A percentile compares a stretch with the other conserved stretches of the same genome.
phyloP scores from a whole-genome alignment of 225 moss, liverwort and hornwort species.

The Neckera pumila region DNA sequence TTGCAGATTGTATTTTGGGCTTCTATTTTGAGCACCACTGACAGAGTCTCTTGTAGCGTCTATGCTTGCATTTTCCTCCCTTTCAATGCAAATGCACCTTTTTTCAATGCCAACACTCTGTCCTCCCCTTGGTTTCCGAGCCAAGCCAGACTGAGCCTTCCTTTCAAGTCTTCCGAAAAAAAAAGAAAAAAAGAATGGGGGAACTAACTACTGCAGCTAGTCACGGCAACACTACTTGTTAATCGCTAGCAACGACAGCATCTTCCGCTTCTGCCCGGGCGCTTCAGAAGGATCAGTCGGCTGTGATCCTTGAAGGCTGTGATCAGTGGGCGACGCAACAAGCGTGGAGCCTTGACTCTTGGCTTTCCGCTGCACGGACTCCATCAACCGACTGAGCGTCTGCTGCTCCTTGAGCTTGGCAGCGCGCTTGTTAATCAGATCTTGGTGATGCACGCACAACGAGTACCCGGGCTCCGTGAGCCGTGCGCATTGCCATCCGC shows the following conservation, averaged over 20 bases:
- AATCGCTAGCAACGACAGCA: slow-evolving; percentile 15
- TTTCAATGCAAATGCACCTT: background rate
- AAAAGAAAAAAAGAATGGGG: background rate
- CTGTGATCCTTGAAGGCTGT: background rate
- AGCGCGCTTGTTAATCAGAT: slow-evolving; percentile 47
- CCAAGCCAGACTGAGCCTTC: background rate
- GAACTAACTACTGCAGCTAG: background rate
- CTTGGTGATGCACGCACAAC: slow-evolving; percentile 46
- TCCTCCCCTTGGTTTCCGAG: background rate
- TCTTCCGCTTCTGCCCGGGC: slow-evolving; percentile 25
- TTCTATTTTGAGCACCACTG: background rate
- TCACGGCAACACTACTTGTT: slow-evolving; percentile 7
- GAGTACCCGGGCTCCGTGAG: slow-evolving; percentile 53
- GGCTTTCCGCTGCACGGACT: slow-evolving; percentile 16
- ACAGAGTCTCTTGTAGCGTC: background rate
- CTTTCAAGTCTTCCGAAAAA: background rate
- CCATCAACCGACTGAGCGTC: slow-evolving; percentile 21
- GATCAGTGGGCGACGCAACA: background rate
- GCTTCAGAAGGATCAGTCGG: background rate
- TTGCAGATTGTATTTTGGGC: background rate
- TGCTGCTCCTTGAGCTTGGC: slow-evolving; percentile 57
- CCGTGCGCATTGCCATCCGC: slow-evolving; percentile 52
- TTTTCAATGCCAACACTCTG: too few species aligned
- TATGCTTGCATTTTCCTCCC: background rate
- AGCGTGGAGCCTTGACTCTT: background rate